Conservation (phyloP, 345 rosid species). For the Cardamine occulta region DNA sequence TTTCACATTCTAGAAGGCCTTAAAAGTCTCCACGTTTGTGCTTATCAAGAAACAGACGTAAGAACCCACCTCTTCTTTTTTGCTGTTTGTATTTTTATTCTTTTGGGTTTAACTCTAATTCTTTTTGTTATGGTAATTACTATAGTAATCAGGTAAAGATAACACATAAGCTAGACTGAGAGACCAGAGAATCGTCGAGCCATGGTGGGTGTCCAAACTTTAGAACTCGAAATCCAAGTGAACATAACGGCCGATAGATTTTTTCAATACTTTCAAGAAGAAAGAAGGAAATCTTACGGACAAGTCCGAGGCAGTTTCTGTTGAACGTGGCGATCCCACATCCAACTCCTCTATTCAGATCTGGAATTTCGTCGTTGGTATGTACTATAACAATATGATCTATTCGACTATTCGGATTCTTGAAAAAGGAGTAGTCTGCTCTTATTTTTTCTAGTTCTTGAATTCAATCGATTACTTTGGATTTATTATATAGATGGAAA, state of each 20-base stretch:
- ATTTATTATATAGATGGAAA: conserved; percentile 29
- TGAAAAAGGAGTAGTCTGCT: background rate
- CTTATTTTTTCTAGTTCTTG: background rate
- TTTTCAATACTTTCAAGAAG: conserved; percentile 32
- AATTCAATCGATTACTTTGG: background rate
- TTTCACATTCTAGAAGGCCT: too few species aligned
- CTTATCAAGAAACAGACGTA: too few species aligned
- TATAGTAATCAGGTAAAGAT: too few species aligned
- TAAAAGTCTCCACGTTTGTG: too few species aligned
- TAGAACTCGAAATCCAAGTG: conserved; percentile 37
- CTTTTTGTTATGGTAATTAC: background rate
- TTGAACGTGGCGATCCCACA: conserved; percentile 23
- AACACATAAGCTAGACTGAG: background rate
- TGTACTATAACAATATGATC: background rate
- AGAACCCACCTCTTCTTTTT: too few species aligned
- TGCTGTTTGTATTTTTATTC: too few species aligned
- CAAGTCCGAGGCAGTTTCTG: conserved; percentile 33
- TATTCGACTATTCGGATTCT: background rate
- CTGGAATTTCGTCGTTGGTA: conserved; percentile 34
- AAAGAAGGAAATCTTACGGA: conserved; percentile 37
- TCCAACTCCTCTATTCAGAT: conserved; percentile 36
- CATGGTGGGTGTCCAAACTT: conserved; percentile 22
- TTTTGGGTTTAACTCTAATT: too few species aligned
- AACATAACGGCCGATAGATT: conserved; percentile 35
- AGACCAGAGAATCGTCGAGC: background rate